Conservation (phyloP, 2,329 filamentous ascomycete genomes). For the Leptoxyphium fumago region DNA sequence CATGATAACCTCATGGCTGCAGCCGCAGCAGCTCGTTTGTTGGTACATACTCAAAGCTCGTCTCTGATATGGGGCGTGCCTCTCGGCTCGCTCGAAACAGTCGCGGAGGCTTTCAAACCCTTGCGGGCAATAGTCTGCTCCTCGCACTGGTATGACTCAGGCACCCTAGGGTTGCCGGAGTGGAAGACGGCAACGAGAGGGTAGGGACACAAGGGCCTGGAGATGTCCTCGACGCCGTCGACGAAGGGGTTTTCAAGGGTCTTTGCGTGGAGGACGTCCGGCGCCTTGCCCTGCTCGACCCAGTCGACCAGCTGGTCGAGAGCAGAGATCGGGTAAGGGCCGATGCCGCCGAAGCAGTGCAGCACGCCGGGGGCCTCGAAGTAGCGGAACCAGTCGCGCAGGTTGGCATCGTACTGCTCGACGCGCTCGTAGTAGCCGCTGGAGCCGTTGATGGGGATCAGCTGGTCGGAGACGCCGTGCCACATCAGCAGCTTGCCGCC, state of each 20-base stretch:
- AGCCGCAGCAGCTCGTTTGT: no score
- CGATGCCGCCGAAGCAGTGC: slow-evolving; percentile 22
- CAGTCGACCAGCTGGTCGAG: slow-evolving; percentile 11
- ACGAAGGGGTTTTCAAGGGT: slow-evolving; percentile 1
- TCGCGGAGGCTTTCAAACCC: no score
- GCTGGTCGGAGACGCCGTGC: slow-evolving; percentile 26
- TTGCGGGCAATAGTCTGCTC: slow-evolving; percentile 1
- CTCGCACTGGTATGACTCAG: slow-evolving; percentile 9
- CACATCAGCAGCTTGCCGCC: slow-evolving; percentile 31
- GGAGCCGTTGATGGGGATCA: slow-evolving; percentile 24
- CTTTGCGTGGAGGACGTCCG: slow-evolving; percentile 10
- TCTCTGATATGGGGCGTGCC: no score
- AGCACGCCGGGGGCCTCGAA: slow-evolving; percentile 26
- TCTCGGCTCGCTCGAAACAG: no score
- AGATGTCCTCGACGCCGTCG: neutral
- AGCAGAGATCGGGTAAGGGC: slow-evolving; percentile 9
- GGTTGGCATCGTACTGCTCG: slow-evolving; percentile 8
- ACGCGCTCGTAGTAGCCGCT: slow-evolving; percentile 24
- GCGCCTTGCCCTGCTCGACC: slow-evolving; percentile 18
- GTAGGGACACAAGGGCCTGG: slow-evolving; percentile 8
- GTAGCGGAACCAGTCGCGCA: slow-evolving; percentile 22
- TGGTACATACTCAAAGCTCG: no score
- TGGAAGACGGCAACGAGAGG: slow-evolving; percentile 8
- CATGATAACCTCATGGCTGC: no score
- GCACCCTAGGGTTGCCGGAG: slow-evolving; percentile 6